These are phyloP conservation scores for Aspergillus quadricinctus DNA, from an alignment of 2,329 filamentous ascomycete species.

Conservation along the genomic window DNA sequence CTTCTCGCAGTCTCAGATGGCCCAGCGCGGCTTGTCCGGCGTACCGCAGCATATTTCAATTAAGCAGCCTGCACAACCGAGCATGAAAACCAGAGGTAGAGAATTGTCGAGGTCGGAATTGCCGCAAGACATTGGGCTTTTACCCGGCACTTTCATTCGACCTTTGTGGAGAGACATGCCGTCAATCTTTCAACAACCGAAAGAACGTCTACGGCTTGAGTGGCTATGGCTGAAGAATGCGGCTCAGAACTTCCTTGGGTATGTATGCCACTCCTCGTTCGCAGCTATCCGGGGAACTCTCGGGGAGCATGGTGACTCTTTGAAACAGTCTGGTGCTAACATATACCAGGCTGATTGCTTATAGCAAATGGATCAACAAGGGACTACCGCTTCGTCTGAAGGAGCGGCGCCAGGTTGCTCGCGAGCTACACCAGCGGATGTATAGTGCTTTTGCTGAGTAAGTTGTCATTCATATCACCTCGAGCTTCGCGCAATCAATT, in stretches of 20 bases:
- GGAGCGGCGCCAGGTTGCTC: conserved; percentile 34
- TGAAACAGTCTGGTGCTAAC: conserved; percentile 10
- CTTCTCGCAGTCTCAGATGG: conserved; percentile 29
- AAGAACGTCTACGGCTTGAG: conserved; percentile 34
- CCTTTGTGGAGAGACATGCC: conserved; percentile 38
- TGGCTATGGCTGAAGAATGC: conserved; percentile 36
- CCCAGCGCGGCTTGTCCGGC: conserved; percentile 16
- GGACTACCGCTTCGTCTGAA: conserved; percentile 31
- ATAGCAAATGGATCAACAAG: conserved; percentile 30
- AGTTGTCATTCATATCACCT: conserved; percentile 19
- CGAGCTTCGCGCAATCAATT: conserved; percentile 6
- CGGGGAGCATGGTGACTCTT: background rate
- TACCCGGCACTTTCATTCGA: conserved; percentile 41
- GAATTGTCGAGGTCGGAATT: conserved; percentile 29
- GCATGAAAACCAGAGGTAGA: conserved; percentile 33
- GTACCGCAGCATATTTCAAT: conserved; percentile 20
- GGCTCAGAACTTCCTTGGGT: conserved; percentile 34
- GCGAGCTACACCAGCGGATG: conserved; percentile 43
- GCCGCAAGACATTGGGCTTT: conserved; percentile 43
- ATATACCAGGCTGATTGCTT: conserved; percentile 24
- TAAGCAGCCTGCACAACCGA: conserved; percentile 33
- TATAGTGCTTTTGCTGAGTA: conserved; percentile 46
- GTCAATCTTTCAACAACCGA: conserved; percentile 36
- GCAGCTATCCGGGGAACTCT: background rate
- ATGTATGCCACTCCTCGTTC: conserved; percentile 8